These are phyloP conservation scores for Metschnikowia similis DNA, from an alignment of 805 yeast species.

Conservation along the genomic window DNA sequence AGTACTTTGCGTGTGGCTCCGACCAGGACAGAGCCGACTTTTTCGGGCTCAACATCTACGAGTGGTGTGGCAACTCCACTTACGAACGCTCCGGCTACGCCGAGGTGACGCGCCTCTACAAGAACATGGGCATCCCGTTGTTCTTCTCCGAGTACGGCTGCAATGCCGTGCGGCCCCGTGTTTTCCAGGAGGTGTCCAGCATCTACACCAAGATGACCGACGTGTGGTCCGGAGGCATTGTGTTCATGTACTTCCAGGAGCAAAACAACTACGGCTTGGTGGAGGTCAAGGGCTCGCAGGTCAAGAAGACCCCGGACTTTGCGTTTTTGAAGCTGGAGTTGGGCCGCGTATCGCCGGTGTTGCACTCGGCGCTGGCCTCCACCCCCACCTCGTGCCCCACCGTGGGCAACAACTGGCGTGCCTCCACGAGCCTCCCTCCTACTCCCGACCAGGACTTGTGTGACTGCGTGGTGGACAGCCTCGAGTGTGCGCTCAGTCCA, in stretches of 20 bases:
- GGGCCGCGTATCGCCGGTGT: slow-evolving; percentile 47
- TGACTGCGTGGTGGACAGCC: slow-evolving; percentile 32
- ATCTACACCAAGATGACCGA: slow-evolving; percentile 68
- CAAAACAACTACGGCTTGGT: slow-evolving; percentile 73
- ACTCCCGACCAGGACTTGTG: slow-evolving; percentile 38
- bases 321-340: slow-evolving; percentile 38
- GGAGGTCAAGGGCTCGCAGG: slow-evolving; percentile 39
- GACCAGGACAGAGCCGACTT: slow-evolving; percentile 64
- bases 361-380: slow-evolving; percentile 20
- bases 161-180: slow-evolving; percentile 65
- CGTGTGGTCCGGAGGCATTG: slow-evolving; percentile 89
- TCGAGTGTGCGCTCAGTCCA: slow-evolving; percentile 32
- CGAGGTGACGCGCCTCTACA: slow-evolving; percentile 59
- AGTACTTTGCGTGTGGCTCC: slow-evolving; percentile 74
- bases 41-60: slow-evolving; percentile 86
- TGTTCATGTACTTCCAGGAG: slow-evolving; percentile 80
- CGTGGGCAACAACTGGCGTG: slow-evolving; percentile 30
- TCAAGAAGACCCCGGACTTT: slow-evolving; percentile 62
- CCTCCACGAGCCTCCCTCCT: slow-evolving; percentile 40
- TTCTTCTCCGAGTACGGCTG: slow-evolving; percentile 86
- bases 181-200: slow-evolving; percentile 66
- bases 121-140: slow-evolving; percentile 63
- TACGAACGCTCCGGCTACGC: slow-evolving; percentile 61
- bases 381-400: slow-evolving; percentile 36
- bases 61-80: slow-evolving; percentile 74